Percentiles rank a stretch among this genome's conserved stretches.
Conservation (phyloP, 2,329 filamentous ascomycete species). For the Colletotrichum eremochloae region DNA sequence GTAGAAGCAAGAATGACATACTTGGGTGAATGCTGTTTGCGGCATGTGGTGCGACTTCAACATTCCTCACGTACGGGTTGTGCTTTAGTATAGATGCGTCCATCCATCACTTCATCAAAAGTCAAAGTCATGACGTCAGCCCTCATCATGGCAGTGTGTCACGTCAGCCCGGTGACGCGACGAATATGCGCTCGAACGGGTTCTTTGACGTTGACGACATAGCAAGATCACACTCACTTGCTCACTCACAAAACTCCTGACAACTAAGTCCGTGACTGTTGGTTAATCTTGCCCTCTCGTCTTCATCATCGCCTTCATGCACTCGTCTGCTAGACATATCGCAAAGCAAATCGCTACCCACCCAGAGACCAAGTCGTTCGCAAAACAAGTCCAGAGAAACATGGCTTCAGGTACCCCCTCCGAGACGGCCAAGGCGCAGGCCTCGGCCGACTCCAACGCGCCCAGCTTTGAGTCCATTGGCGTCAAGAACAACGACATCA, state of each 20-base stretch:
- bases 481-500: constrained; percentile 68
- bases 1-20: background rate
- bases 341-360: constrained; percentile 34
- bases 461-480: constrained; percentile 48
- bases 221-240: background rate
- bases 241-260: background rate
- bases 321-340: constrained; percentile 31
- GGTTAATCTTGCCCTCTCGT: background rate
- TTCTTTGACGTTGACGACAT: constrained; percentile 1
- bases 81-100: background rate
- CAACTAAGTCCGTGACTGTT: background rate
- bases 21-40: too few species aligned
- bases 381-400: constrained; percentile 37
- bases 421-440: constrained; percentile 47
- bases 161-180: constrained; percentile 35
- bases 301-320: constrained; percentile 20
- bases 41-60: background rate
- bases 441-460: constrained; percentile 27
- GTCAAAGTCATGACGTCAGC: constrained; percentile 41
- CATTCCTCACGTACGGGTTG: background rate
- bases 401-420: constrained; percentile 50
- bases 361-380: constrained; percentile 39
- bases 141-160: constrained; percentile 30
- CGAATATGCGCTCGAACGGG: constrained; percentile 15
- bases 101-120: background rate